These are phyloP conservation scores for Monosporozyma yasuniensis DNA, from an alignment of 805 yeast genomes.

Conservation along the genomic window DNA sequence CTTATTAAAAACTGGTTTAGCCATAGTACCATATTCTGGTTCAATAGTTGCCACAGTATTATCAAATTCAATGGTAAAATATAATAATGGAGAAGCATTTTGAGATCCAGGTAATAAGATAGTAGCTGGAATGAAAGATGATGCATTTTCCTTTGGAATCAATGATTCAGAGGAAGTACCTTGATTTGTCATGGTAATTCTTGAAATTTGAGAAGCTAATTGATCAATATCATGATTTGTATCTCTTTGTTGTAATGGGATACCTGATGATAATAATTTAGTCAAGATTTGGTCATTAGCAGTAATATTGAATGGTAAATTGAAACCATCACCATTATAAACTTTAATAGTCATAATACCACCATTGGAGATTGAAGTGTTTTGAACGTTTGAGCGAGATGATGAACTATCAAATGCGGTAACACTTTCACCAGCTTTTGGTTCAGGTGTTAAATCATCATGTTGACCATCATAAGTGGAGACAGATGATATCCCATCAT, in stretches of 20 bases:
- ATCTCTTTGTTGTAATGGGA: constrained; percentile 14
- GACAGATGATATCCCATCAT: constrained; percentile 18
- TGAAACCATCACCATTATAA: constrained; percentile 58
- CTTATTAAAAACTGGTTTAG: constrained; percentile 75
- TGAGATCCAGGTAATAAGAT: constrained; percentile 47
- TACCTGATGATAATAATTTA: constrained; percentile 56
- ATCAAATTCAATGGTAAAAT: constrained; percentile 87
- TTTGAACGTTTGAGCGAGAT: constrained; percentile 3
- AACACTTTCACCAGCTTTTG: background rate
- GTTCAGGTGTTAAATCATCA: background rate
- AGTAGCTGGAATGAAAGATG: constrained; percentile 41
- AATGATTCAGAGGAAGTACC: constrained; percentile 30
- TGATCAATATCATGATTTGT: constrained; percentile 17
- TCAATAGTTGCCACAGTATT: constrained; percentile 85
- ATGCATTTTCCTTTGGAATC: constrained; percentile 25
- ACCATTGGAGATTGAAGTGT: constrained; percentile 23
- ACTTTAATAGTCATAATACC: constrained; percentile 74
- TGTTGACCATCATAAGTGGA: constrained; percentile 10
- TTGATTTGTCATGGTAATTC: constrained; percentile 21
- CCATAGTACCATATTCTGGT: constrained; percentile 75
- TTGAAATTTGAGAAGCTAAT: constrained; percentile 21
- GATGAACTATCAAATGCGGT: constrained; percentile 2
- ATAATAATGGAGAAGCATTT: constrained; percentile 58
- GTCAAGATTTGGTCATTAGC: constrained; percentile 54
- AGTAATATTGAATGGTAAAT: constrained; percentile 61